Base-by-base conservation (phyloP, 2,329 filamentous ascomycete species). In the Fusarium longipes region DNA sequence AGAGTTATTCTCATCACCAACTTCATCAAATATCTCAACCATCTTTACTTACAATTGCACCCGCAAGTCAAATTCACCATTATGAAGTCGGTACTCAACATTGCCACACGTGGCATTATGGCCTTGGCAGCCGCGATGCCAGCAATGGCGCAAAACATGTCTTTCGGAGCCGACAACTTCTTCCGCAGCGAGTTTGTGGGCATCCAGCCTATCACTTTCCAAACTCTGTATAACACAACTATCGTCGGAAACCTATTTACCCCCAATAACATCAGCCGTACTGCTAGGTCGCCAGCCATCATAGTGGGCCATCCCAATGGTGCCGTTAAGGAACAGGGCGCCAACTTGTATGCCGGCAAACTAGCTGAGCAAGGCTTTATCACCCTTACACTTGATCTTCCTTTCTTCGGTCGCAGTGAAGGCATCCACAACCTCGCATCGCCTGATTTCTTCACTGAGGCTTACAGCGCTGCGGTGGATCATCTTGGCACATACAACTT, bases 251-350 rank as follows among this genome's bases (percentile, higher is more conserved):
- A 52, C 14, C 29, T 56, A 0, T 42, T 52, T 24, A n/a, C 27
- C 3, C 6, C 22, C 20, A 25, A 14, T 3, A 56, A 56, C 22
- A 0, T 20, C 2, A 56, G 29, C 7, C 45, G 1, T n/a, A 52
- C 8, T 10, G 6, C 17, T 1, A 22, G 11, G 2, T n/a, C 29
- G 14, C 53, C 53, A 1, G 45, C 48, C 2, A 43, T 57, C 4
- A 22, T 57, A 0, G 36, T 57, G 9, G 54, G 54, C 3, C 48
- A 57, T 24, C 54, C 54, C 1, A 57, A 54, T 48, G 54, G 54
- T 1, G 54, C 54, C 5, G 54, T 57, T 18, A 57, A 57, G 1
- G 54, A 57, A 12, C 54, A 57, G 6, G 9, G 4, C 17, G 48
- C 54, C 30, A 54, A 57, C 2, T 24, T 57, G 0, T 54, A 57